These are phyloP conservation scores for Phoma sp. DNA, from an alignment of 2,329 filamentous ascomycete genomes.

Conservation along the genomic window DNA sequence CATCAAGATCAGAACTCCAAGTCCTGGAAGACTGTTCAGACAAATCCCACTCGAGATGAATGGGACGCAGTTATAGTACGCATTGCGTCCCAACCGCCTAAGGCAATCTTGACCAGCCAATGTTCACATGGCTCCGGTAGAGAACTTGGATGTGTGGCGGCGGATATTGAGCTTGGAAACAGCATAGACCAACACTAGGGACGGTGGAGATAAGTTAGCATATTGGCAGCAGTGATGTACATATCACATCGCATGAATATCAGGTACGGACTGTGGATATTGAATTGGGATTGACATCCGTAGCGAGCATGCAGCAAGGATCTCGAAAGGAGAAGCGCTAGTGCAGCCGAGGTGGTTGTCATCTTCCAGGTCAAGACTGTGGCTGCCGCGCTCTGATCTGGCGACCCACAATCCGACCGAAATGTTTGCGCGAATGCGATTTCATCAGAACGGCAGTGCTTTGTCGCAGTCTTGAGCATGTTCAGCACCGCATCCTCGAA, in stretches of 20 bases:
- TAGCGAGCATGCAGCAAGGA: not conserved
- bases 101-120: too few relatives aligned
- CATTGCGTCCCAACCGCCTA: too few relatives aligned
- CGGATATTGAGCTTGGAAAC: too few relatives aligned
- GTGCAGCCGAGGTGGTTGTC: not conserved
- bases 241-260: not conserved
- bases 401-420: not conserved
- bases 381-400: not conserved
- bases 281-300: not conserved
- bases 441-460: not conserved
- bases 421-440: not conserved
- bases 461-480: not conserved
- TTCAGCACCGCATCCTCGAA: not conserved
- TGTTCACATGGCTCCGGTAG: too few relatives aligned
- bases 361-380: not conserved
- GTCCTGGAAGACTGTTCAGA: too few relatives aligned
- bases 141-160: too few relatives aligned
- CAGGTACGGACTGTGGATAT: not conserved
- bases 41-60: too few relatives aligned
- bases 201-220: too few relatives aligned
- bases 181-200: too few relatives aligned
- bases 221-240: not conserved
- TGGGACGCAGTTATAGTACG: too few relatives aligned
- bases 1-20: not conserved
- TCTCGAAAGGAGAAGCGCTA: slow-evolving; percentile 5